Evolutionary conservation across 2,329 filamentous ascomycete species (phyloP), one percentile per base, ranked within the genome.

Genomic region (Mariannaea elegans): DNA sequence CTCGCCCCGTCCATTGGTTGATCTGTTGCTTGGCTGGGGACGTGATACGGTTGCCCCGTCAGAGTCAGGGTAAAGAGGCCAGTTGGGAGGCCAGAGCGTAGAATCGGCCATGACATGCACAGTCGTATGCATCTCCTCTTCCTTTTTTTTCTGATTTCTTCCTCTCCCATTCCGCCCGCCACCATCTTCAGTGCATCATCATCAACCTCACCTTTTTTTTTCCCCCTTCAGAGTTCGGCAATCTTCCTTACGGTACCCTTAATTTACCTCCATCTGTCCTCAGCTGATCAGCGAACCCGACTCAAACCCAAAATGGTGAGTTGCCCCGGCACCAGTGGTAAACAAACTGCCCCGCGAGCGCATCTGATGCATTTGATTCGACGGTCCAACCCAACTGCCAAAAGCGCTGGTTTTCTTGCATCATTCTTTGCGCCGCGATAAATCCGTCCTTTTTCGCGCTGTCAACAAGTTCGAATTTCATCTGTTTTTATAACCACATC

Each of bases 231-330:
- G n/a, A 27, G 5, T 18, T 38, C 21, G 32, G 41, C 18, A 21
- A n/a, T 21, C 27, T 42, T 46, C 31, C 3, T 16, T 42, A 6
- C 53, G 45, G 42, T 54, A 23, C 42, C 56, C 41, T 55, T 50
- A 29, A 46, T 36, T 57, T 19, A 10, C 50, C 38, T 41, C 23
- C 36, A 24, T 50, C 34, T 31, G 31, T 16, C 52, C 49, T 45
- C 54, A 68, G 59, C 53, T 59, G 58, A 66, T 34, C 45, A 64
- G 60, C 65, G 59, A 56, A 39, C 56, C 52, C 50, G 56, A 58
- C 63, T 52, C 55, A 59, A 65, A 58, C 64, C 65, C 61, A 75
- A 68, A 73, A 77, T 77, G 75, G 75, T 77, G 72, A 77, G 75
- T 77, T 75, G 73, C 71, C 71, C 72, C 68, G 69, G 69, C 71